phyloP scores from a whole-genome alignment of 306 rosid genomes.

The Glycine soja region DNA sequence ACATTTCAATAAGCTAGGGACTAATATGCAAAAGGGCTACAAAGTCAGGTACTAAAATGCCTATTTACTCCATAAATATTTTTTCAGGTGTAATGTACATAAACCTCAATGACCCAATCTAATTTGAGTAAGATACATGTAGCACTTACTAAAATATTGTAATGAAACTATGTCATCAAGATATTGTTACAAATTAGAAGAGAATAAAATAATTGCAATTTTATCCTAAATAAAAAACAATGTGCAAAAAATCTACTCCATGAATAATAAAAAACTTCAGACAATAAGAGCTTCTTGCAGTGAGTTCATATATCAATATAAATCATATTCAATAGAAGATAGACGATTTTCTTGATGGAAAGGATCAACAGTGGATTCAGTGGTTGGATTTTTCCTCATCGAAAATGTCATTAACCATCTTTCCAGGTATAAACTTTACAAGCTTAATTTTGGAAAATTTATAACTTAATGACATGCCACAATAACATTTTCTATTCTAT shows the following conservation, averaged over 20 bases:
- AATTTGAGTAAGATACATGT: background rate
- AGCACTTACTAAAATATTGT: conserved; percentile 12
- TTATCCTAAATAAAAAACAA: conserved; percentile 24
- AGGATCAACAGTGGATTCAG: conserved; percentile 98
- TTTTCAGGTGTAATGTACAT: background rate
- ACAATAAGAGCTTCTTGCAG: background rate
- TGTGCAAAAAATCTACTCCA: background rate
- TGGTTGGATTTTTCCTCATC: conserved; percentile 95
- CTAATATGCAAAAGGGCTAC: too few relatives aligned
- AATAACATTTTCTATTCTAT: conserved; percentile 43
- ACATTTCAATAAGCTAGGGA: too few relatives aligned
- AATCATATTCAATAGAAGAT: conserved; percentile 76
- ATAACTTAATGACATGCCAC: conserved; percentile 16
- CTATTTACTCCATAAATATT: too few relatives aligned
- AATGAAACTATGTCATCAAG: background rate
- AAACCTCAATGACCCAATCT: background rate
- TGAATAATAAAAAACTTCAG: background rate
- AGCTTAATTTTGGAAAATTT: conserved; percentile 26
- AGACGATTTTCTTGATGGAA: conserved; percentile 97
- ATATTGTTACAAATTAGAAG: conserved; percentile 2
- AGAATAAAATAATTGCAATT: conserved; percentile 6
- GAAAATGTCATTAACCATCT: conserved; percentile 98
- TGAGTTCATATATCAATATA: conserved; percentile 29
- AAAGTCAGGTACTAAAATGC: too few relatives aligned
- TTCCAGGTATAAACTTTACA: conserved; percentile 70